Conservation (phyloP, 208 protist species). For the Trichomonas vaginalis region DNA sequence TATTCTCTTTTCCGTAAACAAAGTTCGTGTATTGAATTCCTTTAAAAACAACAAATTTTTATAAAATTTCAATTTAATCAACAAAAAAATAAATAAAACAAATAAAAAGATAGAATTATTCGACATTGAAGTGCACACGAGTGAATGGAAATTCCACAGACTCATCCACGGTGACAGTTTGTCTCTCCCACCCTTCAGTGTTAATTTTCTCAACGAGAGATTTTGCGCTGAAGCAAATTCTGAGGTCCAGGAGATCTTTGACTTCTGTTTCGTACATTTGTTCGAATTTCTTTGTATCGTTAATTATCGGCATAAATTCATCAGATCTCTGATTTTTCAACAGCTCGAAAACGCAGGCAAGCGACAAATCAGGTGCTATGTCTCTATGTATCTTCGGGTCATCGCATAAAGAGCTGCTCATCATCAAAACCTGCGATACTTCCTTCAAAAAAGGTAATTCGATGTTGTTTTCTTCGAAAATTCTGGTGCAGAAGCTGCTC, state of each 20-base stretch:
- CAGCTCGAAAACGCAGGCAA: background rate
- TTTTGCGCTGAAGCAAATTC: background rate
- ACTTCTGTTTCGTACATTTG: background rate
- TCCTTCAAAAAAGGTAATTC: background rate
- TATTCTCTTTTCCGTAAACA: too few relatives aligned
- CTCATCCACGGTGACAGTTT: background rate
- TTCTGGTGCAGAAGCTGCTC: background rate
- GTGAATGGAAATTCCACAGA: background rate
- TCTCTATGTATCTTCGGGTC: background rate
- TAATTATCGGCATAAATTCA: background rate
- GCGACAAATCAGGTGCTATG: background rate
- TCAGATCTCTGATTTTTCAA: background rate
- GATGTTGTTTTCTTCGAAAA: background rate
- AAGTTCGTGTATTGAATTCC: too few relatives aligned
- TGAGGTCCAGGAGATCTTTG: background rate
- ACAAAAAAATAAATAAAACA: too few relatives aligned
- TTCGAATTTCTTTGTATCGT: background rate
- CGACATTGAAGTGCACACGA: background rate
- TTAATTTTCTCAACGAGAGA: background rate
- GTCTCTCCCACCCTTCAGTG: background rate
- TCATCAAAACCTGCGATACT: background rate
- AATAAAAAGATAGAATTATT: background rate
- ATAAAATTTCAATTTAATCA: too few relatives aligned
- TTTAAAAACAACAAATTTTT: too few relatives aligned
- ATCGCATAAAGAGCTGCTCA: background rate